Evolutionary conservation across 1,284 basidiomycete species (phyloP), one percentile per base, ranked within the genome.

Genomic region (Termitomyces sp.): DNA sequence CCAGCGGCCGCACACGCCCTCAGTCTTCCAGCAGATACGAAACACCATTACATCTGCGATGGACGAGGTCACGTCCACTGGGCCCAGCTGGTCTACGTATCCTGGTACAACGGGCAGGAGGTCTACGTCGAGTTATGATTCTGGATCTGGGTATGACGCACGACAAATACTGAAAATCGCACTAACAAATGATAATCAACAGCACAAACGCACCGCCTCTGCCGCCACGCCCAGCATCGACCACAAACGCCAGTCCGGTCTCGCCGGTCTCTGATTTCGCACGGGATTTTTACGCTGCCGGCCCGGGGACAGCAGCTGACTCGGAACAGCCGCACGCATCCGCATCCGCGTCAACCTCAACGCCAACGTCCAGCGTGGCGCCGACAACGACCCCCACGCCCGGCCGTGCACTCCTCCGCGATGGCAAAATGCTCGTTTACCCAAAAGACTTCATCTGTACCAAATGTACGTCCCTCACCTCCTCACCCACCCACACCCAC

Each of bases 401-500:
- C 0, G 88, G 89, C 0, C 83, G 82, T 58, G 83, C 86, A 0
- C 68, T 89, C 9, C 66, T 91, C 54, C 71, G 73, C 33, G 68
- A 80, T 21, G 85, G 84, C 3, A 75, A 76, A 51, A 66, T 87
- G 5, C 70, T 91, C 3, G 80, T 89, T 0, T 90, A 89, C 64
- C 88, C 88, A 0, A 67, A 66, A n/a, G 77, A 78, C 1, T 74
- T 78, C 59, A 64, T 76, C 15, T 91, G 88, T 61, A 63, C 68
- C 2, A 89, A 87, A 75, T 88, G 85, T 85, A 57, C 52, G 79
- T 73, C 9, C 34, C 19, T 17, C 54, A 48, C 48, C 15, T 49
- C 12, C 6, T 53, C 17, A 8, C 39, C 13, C 55, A 24, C 50
- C 21, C 46, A 21, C 15, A n/a, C n/a, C n/a, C n/a, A n/a, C 17